A percentile compares a stretch with the other conserved stretches of the same genome.
These are phyloP conservation scores for Diaporthe citri DNA, from an alignment of 2,329 filamentous ascomycete genomes.

Conservation along the genomic window DNA sequence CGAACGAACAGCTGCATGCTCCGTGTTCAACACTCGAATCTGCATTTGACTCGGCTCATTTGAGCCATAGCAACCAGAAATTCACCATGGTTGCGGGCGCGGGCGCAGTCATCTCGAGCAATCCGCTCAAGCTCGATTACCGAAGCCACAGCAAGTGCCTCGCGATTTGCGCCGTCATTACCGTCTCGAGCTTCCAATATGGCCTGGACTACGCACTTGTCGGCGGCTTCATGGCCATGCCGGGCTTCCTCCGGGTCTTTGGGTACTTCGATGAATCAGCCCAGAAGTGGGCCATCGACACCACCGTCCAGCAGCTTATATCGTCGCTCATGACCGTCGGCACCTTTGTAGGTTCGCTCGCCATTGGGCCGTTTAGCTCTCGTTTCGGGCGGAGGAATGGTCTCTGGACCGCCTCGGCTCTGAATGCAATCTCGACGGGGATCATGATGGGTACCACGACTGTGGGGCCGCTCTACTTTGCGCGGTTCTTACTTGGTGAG, in stretches of 20 bases:
- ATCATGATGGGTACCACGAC: conserved; percentile 16
- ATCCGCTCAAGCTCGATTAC: conserved; percentile 39
- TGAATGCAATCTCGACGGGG: background rate
- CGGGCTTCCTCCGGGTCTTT: conserved; percentile 51
- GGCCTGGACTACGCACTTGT: conserved; percentile 51
- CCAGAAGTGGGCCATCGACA: conserved; percentile 49
- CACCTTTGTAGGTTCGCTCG: conserved; percentile 49
- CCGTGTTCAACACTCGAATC: background rate
- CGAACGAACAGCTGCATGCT: background rate
- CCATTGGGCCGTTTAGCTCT: conserved; percentile 47
- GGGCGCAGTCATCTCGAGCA: conserved; percentile 43
- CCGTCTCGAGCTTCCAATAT: conserved; percentile 51
- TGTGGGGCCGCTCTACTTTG: conserved; percentile 10
- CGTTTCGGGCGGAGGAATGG: conserved; percentile 16
- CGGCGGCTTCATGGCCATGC: conserved; percentile 52
- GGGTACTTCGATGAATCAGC: conserved; percentile 47
- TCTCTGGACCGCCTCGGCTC: conserved; percentile 1
- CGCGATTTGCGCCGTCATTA: conserved; percentile 32
- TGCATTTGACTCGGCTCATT: background rate
- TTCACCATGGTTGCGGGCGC: conserved; percentile 41
- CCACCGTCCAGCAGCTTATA: conserved; percentile 52
- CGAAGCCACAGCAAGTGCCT: conserved; percentile 38
- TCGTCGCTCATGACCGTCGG: conserved; percentile 52
- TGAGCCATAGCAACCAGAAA: background rate
- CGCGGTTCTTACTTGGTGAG: conserved; percentile 10